phyloP scores from a whole-genome alignment of 2,329 filamentous ascomycete genomes.

The Thielaviopsis ethacetica region DNA sequence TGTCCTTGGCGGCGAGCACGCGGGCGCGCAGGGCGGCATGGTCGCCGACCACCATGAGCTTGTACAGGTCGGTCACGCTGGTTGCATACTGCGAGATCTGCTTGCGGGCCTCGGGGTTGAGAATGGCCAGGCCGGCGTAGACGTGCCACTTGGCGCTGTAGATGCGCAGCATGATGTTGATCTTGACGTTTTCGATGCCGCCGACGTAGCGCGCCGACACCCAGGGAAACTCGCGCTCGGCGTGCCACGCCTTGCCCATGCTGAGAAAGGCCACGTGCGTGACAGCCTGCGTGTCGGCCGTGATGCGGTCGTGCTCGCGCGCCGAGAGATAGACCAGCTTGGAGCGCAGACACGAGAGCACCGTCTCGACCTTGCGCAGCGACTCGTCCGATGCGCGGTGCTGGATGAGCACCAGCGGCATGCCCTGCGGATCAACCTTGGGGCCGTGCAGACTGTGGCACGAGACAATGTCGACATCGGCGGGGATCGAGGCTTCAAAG shows the following conservation, averaged over 20 bases:
- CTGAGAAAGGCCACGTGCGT: conserved; percentile 93
- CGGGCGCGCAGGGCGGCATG: conserved; percentile 55
- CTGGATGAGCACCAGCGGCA: conserved; percentile 85
- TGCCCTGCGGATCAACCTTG: conserved; percentile 69
- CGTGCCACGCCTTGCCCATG: conserved; percentile 97
- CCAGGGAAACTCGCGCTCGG: conserved; percentile 92
- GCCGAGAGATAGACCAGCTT: conserved; percentile 80
- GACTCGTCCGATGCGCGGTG: conserved; percentile 70
- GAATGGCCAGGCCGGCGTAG: conserved; percentile 89
- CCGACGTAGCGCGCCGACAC: conserved; percentile 89
- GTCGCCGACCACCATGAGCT: conserved; percentile 85
- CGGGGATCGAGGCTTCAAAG: conserved; percentile 75
- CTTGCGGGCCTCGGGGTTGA: conserved; percentile 80
- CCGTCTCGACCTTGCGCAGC: conserved; percentile 61
- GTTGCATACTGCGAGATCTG: conserved; percentile 91
- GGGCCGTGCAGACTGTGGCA: conserved; percentile 95
- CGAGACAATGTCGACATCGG: conserved; percentile 82
- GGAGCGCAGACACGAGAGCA: conserved; percentile 69
- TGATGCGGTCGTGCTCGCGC: conserved; percentile 85
- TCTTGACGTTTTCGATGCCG: conserved; percentile 97
- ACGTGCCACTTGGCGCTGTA: conserved; percentile 99
- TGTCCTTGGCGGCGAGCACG: conserved; percentile 47
- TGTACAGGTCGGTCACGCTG: conserved; percentile 86
- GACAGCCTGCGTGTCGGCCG: conserved; percentile 93
- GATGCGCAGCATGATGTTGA: conserved; percentile 93